Base-by-base conservation (phyloP, 2,329 filamentous ascomycete genomes). In the Thielaviopsis musarum region DNA sequence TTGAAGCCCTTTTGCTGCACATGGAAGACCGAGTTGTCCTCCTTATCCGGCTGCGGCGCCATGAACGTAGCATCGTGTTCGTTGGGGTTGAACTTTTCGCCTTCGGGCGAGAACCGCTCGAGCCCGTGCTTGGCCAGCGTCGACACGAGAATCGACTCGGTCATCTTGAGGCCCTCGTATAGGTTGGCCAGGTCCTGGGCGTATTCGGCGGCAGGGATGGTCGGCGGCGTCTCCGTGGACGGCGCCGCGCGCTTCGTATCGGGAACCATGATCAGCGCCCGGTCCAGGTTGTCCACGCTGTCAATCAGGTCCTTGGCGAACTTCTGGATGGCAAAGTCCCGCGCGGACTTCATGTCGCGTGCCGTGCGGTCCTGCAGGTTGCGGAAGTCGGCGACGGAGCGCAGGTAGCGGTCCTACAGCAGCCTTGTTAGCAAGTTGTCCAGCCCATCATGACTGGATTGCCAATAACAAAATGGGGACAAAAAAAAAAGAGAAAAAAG, bases 31-130 rank as follows among this genome's bases (percentile, higher is more conserved):
- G 83, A 87, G 66, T 88, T 89, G 68, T 97, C 83, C 72, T 95
- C 87, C 78, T 95, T 94, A 65, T 83, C 90, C 58, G 84, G 80
- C 75, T 89, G 82, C 52, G 90, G 88, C 10, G 88, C 83, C 84
- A 94, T 91, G 75, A 97, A 97, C 22, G 88, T 93, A 45, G 93
- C 93, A 78, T 98, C 93, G 71, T 97, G 93, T 73, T 88, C 80
- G 73, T 96, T 96, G 65, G 93, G 91, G 75, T 98, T 86, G 77
- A 98, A 98, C 73, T 88, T 90, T 70, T 93, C 85, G 66, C 83
- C 80, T 64, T 82, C 75, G 19, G 93, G 91, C 70, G 91, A 83
- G 70, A 95, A 88, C 65, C 91, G 80, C 77, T 95, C 88, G 63
- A 98, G 77, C 59, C 93, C 93, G 72, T 98, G 93, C 78, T 94